Evolutionary conservation across 2,329 filamentous ascomycete genomes (phyloP).

Genomic region (Beauveria sp.): DNA sequence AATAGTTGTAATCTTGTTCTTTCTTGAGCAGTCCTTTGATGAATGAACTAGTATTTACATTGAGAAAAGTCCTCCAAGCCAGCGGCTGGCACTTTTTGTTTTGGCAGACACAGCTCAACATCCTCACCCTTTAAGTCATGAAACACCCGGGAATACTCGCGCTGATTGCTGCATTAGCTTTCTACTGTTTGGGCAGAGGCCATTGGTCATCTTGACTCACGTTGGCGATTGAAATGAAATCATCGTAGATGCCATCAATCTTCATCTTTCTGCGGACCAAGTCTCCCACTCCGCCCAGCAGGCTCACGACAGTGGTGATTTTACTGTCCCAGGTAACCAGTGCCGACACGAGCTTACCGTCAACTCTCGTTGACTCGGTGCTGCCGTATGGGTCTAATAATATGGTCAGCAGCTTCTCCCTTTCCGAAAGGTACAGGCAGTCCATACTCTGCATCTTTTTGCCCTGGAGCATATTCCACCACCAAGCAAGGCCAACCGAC

Average conservation of each 20-base stretch:
- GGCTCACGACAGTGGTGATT: constrained; percentile 30
- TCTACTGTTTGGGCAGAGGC: not conserved
- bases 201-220: constrained; percentile 10
- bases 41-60: constrained; percentile 7
- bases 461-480: constrained; percentile 32
- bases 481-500: constrained; percentile 32
- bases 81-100: constrained; percentile 17
- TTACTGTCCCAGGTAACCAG: constrained; percentile 38
- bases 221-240: constrained; percentile 26
- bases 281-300: constrained; percentile 30
- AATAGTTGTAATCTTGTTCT: not conserved
- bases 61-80: constrained; percentile 21
- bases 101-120: constrained; percentile 22
- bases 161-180: constrained; percentile 14
- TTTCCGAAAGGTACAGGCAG: not conserved
- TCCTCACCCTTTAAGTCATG: constrained; percentile 22
- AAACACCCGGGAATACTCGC: constrained; percentile 24
- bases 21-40: not conserved
- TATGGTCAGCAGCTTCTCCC: not conserved
- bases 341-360: constrained; percentile 30
- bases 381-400: constrained; percentile 30
- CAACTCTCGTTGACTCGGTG: constrained; percentile 31
- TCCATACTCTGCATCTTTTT: constrained; percentile 36
- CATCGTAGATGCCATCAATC: constrained; percentile 28
- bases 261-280: constrained; percentile 31